Percentiles rank a stretch among this genome's conserved stretches.
Evolutionary conservation across 2,329 filamentous ascomycete species (phyloP).

Genomic region (Elsinoe fawcettii): DNA sequence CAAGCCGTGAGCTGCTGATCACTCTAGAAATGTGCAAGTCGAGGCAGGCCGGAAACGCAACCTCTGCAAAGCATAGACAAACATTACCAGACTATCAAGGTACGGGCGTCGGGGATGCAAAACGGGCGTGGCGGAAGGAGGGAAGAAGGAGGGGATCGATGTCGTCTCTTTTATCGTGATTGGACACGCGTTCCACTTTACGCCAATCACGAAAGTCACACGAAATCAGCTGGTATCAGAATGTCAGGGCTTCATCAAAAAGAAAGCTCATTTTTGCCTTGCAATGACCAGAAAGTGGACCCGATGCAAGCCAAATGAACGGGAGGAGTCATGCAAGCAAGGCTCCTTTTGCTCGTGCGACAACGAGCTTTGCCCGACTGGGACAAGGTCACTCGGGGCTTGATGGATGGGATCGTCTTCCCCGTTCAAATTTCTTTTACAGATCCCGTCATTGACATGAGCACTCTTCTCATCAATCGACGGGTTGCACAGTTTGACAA

Average conservation of each 20-base stretch:
- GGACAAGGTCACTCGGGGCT: background rate
- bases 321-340: constrained; percentile 11
- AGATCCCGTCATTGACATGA: background rate
- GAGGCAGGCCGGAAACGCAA: constrained; percentile 1
- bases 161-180: background rate
- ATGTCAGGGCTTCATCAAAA: background rate
- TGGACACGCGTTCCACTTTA: constrained; percentile 3
- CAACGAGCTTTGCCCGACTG: background rate
- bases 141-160: background rate
- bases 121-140: constrained; percentile 9
- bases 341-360: background rate
- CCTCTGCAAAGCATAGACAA: background rate
- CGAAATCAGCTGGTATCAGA: constrained; percentile 8
- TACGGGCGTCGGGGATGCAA: constrained; percentile 11
- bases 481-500: background rate
- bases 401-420: background rate
- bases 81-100: background rate
- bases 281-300: background rate
- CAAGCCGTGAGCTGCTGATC: background rate
- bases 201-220: constrained; percentile 11
- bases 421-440: background rate
- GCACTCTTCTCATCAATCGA: background rate
- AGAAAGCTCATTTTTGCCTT: background rate
- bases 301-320: background rate
- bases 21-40: background rate